Evolutionary conservation across 2,329 filamentous ascomycete genomes (phyloP), one percentile per base, ranked within the genome.

Genomic region (Fusarium metavorans): DNA sequence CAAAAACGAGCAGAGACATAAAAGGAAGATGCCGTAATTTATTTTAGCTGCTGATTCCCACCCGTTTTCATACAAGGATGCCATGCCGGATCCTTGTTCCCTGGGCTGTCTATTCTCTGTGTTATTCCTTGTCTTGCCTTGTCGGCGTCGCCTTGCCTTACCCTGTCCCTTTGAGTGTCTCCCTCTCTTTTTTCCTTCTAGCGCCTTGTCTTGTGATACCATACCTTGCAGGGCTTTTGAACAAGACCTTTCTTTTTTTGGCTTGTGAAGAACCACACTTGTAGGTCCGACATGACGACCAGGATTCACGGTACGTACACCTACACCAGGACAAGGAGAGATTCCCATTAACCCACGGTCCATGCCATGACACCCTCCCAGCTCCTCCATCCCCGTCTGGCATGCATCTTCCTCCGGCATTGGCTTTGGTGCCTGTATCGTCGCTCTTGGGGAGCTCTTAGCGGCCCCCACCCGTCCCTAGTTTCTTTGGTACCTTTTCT

Each of bases 371-470:
- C 64, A 50, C 45, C 45, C 45, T 50, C 45, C 45, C 25, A 50
- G 64, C 58, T 64, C 62, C 52, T 64, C 67, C 69, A 73, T 72
- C 74, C 71, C 73, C 64, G 70, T 59, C 63, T 74, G 68, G 72
- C 61, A 74, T 74, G 68, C 72, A 74, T 65, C 68, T 66, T 66
- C 65, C 72, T 69, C 65, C 72, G 72, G 72, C 72, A 74, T 75
- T 74, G 72, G 72, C 72, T 74, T 73, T 73, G 63, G 72, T 74
- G 72, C 72, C 72, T 75, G 72, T 72, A 64, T 75, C 67, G 57
- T 65, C 65, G 68, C 43, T 63, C 72, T 70, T 39, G 63, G 45
- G 45, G 23, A 62, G 41, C 57, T 25, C 48, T 66, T 71, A 71
- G 67, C 64, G 43, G 35, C 30, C 72, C 71, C 72, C 72, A 74